Evolutionary conservation across 495 filamentous ascomycete species (phyloP), one percentile per base, ranked within the genome.

Genomic region (Aspergillus haitiensis): DNA sequence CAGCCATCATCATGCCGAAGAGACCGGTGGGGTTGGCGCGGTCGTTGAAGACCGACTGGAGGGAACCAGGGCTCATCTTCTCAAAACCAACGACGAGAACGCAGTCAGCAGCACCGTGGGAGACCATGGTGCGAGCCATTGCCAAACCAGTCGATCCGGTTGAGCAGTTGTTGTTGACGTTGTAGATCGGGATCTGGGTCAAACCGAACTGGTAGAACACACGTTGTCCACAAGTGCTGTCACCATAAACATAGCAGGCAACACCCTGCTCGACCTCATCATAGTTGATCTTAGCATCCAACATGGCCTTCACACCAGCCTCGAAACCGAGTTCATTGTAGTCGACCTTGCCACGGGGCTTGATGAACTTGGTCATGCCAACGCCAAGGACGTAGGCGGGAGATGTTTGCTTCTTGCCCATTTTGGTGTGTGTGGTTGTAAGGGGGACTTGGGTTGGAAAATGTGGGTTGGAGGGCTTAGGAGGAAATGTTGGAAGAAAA

Each of bases 161-260:
- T 0, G 90, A 88, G 81, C 94, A 98, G 78, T 97, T 97, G 80
- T 98, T 98, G 82, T 97, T 97, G 68, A 96, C 90, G 69, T 97
- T 97, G 81, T 93, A 89, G 70, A 97, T 92, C 61, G 94, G 94
- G 64, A 97, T 97, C 66, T 88, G 80, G 35, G 91, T 97, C 85
- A 98, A 92, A 73, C 94, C 94, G 72, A 98, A 97, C 76, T 98
- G 94, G 74, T 98, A 98, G 79, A 98, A 97, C 62, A 97, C 92
- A 49, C 94, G 87, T 81, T 98, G 94, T 31, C 94, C 94, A 67
- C 89, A 93, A 48, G 94, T 97, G 53, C 86, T 90, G 77, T 98
- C 94, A 65, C 92, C 94, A 70, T 96, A 98, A 78, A 91, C 93
- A 73, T 96, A 97, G 80, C 94, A 98, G 2, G 93, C 94, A n/a